Base-by-base conservation (phyloP, 2,329 filamentous ascomycete species). In the Catunica adiposa region DNA sequence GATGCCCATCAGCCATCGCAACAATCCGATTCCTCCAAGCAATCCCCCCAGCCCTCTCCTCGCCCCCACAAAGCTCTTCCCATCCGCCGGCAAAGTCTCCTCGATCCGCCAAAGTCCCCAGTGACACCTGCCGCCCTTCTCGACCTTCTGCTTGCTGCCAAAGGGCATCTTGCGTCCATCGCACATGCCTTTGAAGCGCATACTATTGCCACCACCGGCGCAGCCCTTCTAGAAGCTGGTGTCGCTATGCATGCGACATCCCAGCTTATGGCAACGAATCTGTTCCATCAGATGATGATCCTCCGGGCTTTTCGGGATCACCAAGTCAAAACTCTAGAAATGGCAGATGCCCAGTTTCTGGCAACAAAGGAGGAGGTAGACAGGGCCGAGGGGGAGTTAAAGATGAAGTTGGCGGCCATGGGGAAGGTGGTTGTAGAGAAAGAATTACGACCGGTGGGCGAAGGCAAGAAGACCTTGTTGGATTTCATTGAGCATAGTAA, bases 81-180 rank as follows among this genome's bases (percentile, higher is more conserved):
- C 15, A 11, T 57, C 55, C 51, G 55, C 15, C 55, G 55, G 6
- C 55, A 57, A 14, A 57, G 55, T 50, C 55, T 57, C 22, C 38
- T 57, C 9, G 55, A 57, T n/a, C 22, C 47, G 37, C 2, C 54
- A 48, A 26, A 15, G 20, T 37, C 53, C 17, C 53, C 53, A 11
- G 47, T 54, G 23, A 40, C 51, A 3, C 78, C 94, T 64, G 87
- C 94, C 62, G 81, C 80, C 23, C 80, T 97, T 46, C 86, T 96
- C 56, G 78, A 81, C 54, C 82, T 94, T 69, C 83, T 96, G 37
- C 80, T 96, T 42, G 83, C 84, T 29, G 86, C 90, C 7, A 96
- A 96, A 66, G 81, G 87, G 47, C 89, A 89, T 1, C 77, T 97
- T 3, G 86, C 85, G 15, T 88, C 88, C 9, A 89, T 94, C 66